phyloP scores from a whole-genome alignment of 345 rosid species.

The Cardiospermum halicacabum region DNA sequence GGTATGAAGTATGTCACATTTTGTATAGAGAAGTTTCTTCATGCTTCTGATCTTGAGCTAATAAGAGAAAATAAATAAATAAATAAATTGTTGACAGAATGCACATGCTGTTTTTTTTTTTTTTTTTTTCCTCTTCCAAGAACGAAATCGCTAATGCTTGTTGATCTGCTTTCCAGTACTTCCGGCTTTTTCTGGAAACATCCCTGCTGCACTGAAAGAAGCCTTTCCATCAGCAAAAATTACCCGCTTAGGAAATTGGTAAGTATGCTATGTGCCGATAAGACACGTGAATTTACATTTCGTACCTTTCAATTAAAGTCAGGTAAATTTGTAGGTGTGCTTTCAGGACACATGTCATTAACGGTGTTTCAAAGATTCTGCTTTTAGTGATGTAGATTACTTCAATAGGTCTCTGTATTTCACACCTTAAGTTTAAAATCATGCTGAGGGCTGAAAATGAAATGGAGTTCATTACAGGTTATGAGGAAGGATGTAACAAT shows the following conservation, averaged over 20 bases:
- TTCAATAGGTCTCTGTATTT: not conserved
- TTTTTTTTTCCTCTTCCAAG: constrained; percentile 2
- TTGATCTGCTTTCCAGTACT: constrained; percentile 42
- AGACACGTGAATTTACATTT: constrained; percentile 7
- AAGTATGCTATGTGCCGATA: constrained; percentile 17
- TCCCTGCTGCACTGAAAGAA: constrained; percentile 50
- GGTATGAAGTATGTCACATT: not conserved
- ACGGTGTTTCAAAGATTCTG: not conserved
- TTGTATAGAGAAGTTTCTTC: not conserved
- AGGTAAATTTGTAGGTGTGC: not conserved
- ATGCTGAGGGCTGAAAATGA: not conserved
- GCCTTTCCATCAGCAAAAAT: constrained; percentile 66
- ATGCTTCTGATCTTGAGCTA: not conserved
- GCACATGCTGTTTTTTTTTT: not conserved
- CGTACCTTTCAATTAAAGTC: constrained; percentile 10
- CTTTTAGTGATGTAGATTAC: not conserved
- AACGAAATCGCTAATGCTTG: constrained; percentile 2
- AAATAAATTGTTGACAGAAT: not conserved
- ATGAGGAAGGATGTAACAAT: not conserved
- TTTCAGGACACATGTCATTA: not conserved
- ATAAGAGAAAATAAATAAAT: not conserved
- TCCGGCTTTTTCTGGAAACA: constrained; percentile 72
- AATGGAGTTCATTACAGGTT: not conserved
- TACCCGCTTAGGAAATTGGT: constrained; percentile 66
- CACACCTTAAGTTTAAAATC: not conserved